phyloP scores from a whole-genome alignment of 163 green algal genomes.

The Chloromonas sp. region DNA sequence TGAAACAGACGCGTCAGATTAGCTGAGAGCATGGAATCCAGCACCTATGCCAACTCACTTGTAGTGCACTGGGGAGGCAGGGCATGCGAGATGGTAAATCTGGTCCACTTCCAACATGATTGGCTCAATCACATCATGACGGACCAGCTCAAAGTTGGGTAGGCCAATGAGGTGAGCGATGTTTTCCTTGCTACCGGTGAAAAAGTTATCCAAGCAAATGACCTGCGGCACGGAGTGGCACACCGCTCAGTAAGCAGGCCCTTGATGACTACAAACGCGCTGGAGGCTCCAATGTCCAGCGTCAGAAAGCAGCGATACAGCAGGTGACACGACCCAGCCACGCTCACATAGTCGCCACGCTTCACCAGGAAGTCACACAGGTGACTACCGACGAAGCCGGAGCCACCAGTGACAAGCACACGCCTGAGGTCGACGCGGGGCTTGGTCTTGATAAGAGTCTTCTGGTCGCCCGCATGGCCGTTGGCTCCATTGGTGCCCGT shows the following conservation, averaged over 20 bases:
- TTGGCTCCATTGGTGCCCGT: neutral
- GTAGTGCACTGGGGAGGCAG: conserved; percentile 97
- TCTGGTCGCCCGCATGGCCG: neutral
- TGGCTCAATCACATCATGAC: conserved; percentile 94
- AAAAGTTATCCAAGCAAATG: conserved; percentile 99
- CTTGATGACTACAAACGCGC: neutral
- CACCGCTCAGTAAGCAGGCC: neutral
- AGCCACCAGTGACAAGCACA: conserved; percentile 90
- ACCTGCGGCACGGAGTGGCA: conserved; percentile 57
- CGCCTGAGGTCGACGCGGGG: conserved; percentile 75
- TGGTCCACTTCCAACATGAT: conserved; percentile 97
- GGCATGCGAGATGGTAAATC: conserved; percentile 98
- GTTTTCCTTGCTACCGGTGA: conserved; percentile 97
- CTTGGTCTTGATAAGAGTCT: conserved; percentile 76
- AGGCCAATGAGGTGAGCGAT: conserved; percentile 79
- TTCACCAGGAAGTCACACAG: conserved; percentile 87
- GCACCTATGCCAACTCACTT: conserved; percentile 63
- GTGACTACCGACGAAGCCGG: conserved; percentile 90
- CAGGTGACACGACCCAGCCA: neutral
- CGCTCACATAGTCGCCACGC: conserved; percentile 76
- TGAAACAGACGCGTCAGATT: neutral
- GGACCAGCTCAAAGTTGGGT: conserved; percentile 94
- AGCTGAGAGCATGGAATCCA: neutral
- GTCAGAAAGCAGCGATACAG: neutral
- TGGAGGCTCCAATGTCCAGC: neutral